phyloP scores from a whole-genome alignment of 805 yeast species.

The Candida sakaeoensis region DNA sequence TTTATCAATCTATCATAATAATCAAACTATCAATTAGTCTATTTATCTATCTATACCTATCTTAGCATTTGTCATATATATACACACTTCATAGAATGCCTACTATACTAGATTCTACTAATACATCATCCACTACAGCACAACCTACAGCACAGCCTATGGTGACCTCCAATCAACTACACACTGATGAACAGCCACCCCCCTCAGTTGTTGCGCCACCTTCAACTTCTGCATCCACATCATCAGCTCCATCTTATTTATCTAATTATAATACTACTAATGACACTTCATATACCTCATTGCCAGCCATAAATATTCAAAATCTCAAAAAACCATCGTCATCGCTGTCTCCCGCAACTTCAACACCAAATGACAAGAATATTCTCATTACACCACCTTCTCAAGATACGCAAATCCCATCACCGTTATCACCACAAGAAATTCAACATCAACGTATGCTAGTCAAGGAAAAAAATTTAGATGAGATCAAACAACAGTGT shows the following conservation, averaged over 20 bases:
- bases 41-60: too few species aligned
- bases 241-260: neutral
- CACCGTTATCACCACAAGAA: conserved; percentile 8
- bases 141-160: neutral
- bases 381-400: neutral
- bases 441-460: conserved; percentile 9
- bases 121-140: neutral
- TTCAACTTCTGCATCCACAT: neutral
- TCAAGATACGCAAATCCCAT: neutral
- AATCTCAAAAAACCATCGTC: neutral
- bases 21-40: neutral
- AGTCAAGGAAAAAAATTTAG: conserved; percentile 19
- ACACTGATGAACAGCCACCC: neutral
- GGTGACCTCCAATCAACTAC: neutral
- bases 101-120: conserved; percentile 1
- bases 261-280: neutral
- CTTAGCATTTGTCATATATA: too few species aligned
- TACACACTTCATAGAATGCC: too few species aligned
- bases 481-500: conserved; percentile 32
- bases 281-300: neutral
- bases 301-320: neutral
- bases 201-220: neutral
- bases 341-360: neutral
- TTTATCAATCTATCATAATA: neutral
- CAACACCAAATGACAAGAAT: neutral